Base-by-base conservation (phyloP, 2,329 filamentous ascomycete genomes). In the Fusarium floridanum region DNA sequence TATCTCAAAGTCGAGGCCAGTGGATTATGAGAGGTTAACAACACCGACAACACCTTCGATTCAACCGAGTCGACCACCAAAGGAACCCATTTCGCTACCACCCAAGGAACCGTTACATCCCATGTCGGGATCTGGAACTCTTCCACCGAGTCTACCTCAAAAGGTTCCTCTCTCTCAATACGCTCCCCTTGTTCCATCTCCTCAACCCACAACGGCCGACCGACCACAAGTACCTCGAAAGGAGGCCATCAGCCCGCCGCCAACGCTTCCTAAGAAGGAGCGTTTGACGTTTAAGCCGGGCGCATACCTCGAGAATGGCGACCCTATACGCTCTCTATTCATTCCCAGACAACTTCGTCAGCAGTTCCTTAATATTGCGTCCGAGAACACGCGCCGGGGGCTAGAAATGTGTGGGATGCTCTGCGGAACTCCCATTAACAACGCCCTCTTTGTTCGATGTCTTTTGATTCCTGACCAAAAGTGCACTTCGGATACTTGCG, bases 351-450 rank as follows among this genome's bases (percentile, higher is more conserved):
- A 90, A 14, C 88, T 99, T 1, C 94, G 95, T 32, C 84, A 87
- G 3, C 86, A 88, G 7, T 99, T 99, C 81, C 87, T 98, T 20
- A 84, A 89, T 4, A 85, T 95, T 34, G 96, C 95, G 0, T 84
- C 89, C 0, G 83, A 89, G 20, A 98, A 99, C 81, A 99, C 97
- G 0, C 85, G 85, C 34, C 87, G 88, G 5, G 97, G 97, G 39
- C 88, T 98, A 20, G 97, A 99, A 84, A 98, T 97, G 76, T 98
- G 97, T 81, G 97, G 96, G 39, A 96, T 99, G 75, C 88, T 99
- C 12, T 97, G 95, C 79, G 97, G 96, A 9, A 96, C 94, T 1
- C 87, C 95, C 1, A 93, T 98, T 79, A 96, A 95, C 76, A 98
- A 98, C 80, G 97, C 97, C 1, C 87, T 99, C 4, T 98, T 98